Conservation (phyloP, 176 grass and related monocot species). For the Stipa capillata region DNA sequence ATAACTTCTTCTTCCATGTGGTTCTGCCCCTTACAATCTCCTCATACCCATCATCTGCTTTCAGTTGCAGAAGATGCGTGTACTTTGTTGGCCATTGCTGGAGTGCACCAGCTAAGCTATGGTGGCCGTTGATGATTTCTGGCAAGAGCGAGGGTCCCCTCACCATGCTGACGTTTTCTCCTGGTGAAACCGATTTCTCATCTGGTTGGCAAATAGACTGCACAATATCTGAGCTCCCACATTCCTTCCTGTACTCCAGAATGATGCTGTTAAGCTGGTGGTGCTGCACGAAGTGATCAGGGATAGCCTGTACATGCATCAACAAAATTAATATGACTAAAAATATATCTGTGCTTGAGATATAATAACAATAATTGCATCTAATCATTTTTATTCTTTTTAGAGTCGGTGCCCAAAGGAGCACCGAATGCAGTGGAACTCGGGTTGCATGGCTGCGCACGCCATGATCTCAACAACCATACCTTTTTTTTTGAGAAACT, state of each 20-base stretch:
- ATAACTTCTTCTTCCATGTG: conserved; percentile 46
- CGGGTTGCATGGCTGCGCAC: no score
- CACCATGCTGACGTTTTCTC: conserved; percentile 29
- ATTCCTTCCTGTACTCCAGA: conserved; percentile 53
- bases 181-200: neutral
- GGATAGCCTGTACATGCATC: conserved; percentile 28
- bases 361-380: no score
- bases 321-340: neutral
- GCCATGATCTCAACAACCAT: no score
- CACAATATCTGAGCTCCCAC: conserved; percentile 48
- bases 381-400: no score
- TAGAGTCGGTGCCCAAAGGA: no score
- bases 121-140: conserved; percentile 32
- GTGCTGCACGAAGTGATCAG: conserved; percentile 39
- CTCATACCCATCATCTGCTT: conserved; percentile 22
- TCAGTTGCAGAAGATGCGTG: conserved; percentile 51
- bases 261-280: conserved; percentile 37
- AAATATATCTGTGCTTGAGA: neutral
- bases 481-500: no score
- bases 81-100: conserved; percentile 49
- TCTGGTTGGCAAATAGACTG: conserved; percentile 54
- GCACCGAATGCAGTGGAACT: no score
- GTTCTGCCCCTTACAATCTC: conserved; percentile 67
- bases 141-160: conserved; percentile 29
- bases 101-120: conserved; percentile 22